phyloP scores from a whole-genome alignment of 2,329 filamentous ascomycete genomes.

The Neonectria faginata region DNA sequence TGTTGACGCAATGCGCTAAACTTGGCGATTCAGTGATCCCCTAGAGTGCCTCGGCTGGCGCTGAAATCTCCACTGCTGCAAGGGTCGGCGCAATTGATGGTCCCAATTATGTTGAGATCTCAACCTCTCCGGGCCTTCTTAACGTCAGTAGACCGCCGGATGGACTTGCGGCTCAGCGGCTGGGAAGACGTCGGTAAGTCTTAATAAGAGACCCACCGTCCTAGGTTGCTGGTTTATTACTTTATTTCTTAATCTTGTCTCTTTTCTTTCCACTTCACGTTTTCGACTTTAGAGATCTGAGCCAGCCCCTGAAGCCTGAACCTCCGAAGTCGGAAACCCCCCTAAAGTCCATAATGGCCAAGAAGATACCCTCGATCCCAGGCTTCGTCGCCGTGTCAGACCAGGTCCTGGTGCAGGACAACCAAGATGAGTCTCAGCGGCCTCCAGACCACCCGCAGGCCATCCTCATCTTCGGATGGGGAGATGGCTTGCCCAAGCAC shows the following conservation, averaged over 20 bases:
- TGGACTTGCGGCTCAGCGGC: constrained; percentile 14
- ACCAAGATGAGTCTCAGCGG: constrained; percentile 42
- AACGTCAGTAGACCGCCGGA: background rate
- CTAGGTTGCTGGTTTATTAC: background rate
- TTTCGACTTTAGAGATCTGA: background rate
- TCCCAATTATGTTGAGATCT: constrained; percentile 26
- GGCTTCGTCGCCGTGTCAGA: constrained; percentile 61
- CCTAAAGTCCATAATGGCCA: constrained; percentile 32
- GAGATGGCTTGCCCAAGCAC: constrained; percentile 66
- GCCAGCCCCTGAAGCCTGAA: background rate
- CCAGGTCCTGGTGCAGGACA: constrained; percentile 59
- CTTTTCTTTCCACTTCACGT: too few species aligned
- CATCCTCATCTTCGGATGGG: constrained; percentile 68
- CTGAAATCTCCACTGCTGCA: constrained; percentile 15
- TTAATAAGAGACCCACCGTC: background rate
- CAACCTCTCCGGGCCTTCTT: constrained; percentile 13
- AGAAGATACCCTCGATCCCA: constrained; percentile 36
- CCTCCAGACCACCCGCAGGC: constrained; percentile 54
- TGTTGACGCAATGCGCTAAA: background rate
- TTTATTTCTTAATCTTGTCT: background rate
- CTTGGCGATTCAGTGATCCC: background rate
- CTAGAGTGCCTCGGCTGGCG: constrained; percentile 18
- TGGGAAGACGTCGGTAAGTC: background rate
- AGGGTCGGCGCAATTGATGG: constrained; percentile 16
- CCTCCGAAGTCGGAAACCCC: background rate